phyloP scores from a whole-genome alignment of 2,329 filamentous ascomycete genomes.

The Nannizzia gypsea region DNA sequence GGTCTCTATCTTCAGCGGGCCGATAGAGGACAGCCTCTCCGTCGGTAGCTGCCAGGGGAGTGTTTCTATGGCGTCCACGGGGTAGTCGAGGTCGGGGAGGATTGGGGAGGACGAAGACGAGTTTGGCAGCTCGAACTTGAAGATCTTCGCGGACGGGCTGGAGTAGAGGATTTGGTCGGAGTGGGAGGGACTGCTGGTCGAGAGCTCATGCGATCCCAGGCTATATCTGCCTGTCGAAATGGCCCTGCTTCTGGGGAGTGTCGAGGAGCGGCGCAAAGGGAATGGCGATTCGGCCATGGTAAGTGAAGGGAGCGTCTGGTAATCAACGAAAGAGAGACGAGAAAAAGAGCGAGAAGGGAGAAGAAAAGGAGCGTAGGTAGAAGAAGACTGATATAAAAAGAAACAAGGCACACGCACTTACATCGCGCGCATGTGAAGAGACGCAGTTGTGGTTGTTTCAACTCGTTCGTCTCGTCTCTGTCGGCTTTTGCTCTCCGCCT shows the following conservation, averaged over 20 bases:
- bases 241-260: constrained; percentile 26
- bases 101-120: constrained; percentile 30
- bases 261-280: constrained; percentile 16
- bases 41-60: constrained; percentile 63
- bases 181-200: constrained; percentile 17
- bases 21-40: constrained; percentile 72
- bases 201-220: constrained; percentile 11
- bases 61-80: constrained; percentile 46
- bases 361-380: neutral
- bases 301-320: neutral
- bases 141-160: constrained; percentile 60
- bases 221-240: constrained; percentile 20
- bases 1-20: constrained; percentile 70
- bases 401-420: neutral
- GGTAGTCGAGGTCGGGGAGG: constrained; percentile 36
- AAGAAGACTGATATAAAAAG: neutral
- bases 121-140: constrained; percentile 44
- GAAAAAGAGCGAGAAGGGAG: neutral
- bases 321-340: neutral
- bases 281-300: constrained; percentile 8
- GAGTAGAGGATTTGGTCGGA: constrained; percentile 49
- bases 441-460: no score
- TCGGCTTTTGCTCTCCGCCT: neutral
- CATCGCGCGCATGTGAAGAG: neutral
- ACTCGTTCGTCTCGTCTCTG: neutral